Conservation (phyloP, 2,329 filamentous ascomycete genomes). For the Colletotrichum nymphaeae region DNA sequence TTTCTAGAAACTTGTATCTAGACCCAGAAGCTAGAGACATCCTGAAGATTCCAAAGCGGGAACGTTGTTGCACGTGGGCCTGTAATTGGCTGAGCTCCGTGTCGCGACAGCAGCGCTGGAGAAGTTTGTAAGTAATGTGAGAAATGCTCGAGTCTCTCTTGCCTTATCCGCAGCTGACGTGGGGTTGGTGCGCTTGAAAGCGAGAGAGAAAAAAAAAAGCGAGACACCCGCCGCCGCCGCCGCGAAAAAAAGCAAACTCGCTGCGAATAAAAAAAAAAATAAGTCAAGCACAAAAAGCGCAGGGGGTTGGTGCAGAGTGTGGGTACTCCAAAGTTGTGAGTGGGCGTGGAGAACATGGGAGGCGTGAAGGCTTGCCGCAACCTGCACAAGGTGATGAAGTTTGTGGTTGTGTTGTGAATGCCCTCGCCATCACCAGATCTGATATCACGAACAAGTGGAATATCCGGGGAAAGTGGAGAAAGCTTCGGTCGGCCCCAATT, state of each 20-base stretch:
- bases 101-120: background rate
- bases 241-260: background rate
- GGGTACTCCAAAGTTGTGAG: background rate
- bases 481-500: background rate
- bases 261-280: background rate
- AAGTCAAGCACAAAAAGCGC: background rate
- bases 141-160: background rate
- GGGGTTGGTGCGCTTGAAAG: slow-evolving; percentile 32
- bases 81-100: slow-evolving; percentile 37
- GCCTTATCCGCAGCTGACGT: slow-evolving; percentile 6
- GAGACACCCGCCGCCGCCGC: background rate
- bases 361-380: background rate
- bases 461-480: slow-evolving; percentile 12
- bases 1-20: background rate
- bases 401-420: background rate
- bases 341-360: background rate
- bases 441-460: background rate
- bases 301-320: slow-evolving; percentile 11
- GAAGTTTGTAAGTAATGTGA: background rate
- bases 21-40: slow-evolving; percentile 2
- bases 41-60: background rate
- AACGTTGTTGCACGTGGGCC: slow-evolving; percentile 40
- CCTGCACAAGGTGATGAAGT: slow-evolving; percentile 10
- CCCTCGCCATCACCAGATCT: slow-evolving; percentile 19
- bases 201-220: background rate